phyloP scores from a whole-genome alignment of 1,139 yeast genomes.

The Pneumocystis carinii region DNA sequence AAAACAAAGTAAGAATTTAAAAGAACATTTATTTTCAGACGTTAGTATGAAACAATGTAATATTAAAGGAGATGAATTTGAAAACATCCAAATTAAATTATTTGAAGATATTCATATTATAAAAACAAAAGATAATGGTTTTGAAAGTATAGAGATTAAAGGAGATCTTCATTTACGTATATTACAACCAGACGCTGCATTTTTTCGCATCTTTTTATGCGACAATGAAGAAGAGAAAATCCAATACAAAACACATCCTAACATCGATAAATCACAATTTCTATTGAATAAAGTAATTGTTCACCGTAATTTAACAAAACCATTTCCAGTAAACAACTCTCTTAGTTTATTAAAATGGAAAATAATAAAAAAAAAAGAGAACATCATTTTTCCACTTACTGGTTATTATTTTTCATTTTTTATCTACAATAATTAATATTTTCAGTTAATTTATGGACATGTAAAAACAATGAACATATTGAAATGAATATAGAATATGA shows the following conservation, averaged over 20 bases:
- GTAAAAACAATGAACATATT: background rate
- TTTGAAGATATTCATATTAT: slow-evolving; percentile 68
- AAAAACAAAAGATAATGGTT: slow-evolving; percentile 70
- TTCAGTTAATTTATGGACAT: background rate
- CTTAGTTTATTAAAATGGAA: slow-evolving; percentile 3
- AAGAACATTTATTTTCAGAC: slow-evolving; percentile 18
- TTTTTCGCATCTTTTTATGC: background rate
- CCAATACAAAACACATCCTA: slow-evolving; percentile 5
- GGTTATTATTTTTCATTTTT: background rate
- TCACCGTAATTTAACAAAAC: slow-evolving; percentile 2
- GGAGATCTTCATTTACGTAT: slow-evolving; percentile 63
- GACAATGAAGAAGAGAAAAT: background rate
- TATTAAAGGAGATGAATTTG: slow-evolving; percentile 22
- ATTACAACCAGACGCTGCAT: background rate
- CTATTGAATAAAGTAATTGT: background rate
- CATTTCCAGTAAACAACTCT: slow-evolving; percentile 1
- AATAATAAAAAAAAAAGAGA: background rate
- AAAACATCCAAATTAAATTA: slow-evolving; percentile 58
- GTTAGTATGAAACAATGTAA: background rate
- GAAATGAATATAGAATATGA: background rate
- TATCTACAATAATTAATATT: background rate
- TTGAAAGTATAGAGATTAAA: slow-evolving; percentile 61
- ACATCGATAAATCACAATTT: slow-evolving; percentile 1
- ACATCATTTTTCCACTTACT: background rate
- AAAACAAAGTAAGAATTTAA: slow-evolving; percentile 24